Evolutionary conservation across 345 rosid species (phyloP).

Genomic region (Arabis alpina): DNA sequence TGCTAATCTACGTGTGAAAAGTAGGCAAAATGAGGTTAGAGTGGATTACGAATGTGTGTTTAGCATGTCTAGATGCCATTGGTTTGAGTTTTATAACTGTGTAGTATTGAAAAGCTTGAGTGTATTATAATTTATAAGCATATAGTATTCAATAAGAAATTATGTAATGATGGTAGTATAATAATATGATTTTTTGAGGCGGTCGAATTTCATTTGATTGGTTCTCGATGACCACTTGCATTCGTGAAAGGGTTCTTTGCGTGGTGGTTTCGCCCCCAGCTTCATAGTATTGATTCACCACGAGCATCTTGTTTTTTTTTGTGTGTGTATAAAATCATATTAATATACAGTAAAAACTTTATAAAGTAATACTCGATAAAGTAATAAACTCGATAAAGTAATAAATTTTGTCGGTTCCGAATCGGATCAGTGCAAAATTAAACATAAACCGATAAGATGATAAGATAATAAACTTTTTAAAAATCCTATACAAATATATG

Average conservation of each 20-base stretch:
- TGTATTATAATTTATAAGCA: no score
- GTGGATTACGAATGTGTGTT: constrained; percentile 15
- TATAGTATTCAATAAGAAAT: neutral
- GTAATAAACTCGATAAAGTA: no score
- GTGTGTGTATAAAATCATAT: no score
- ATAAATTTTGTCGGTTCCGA: no score
- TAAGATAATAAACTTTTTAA: no score
- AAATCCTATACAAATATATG: no score
- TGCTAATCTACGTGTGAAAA: constrained; percentile 14
- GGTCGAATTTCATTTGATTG: constrained; percentile 34
- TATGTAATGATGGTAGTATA: neutral
- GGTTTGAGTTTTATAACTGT: neutral
- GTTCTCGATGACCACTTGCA: constrained; percentile 26
- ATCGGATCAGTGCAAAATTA: no score
- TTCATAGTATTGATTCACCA: neutral
- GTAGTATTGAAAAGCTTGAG: neutral
- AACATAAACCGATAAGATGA: no score
- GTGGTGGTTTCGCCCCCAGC: constrained; percentile 21
- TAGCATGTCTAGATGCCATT: constrained; percentile 25
- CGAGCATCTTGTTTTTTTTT: constrained; percentile 3
- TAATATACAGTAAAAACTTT: no score
- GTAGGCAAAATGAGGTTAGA: constrained; percentile 12
- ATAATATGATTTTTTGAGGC: constrained; percentile 10
- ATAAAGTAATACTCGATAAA: no score
- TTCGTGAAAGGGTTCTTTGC: constrained; percentile 13